phyloP scores from a whole-genome alignment of 371 early-diverging fungal species.

The Gilbertella persicaria region DNA sequence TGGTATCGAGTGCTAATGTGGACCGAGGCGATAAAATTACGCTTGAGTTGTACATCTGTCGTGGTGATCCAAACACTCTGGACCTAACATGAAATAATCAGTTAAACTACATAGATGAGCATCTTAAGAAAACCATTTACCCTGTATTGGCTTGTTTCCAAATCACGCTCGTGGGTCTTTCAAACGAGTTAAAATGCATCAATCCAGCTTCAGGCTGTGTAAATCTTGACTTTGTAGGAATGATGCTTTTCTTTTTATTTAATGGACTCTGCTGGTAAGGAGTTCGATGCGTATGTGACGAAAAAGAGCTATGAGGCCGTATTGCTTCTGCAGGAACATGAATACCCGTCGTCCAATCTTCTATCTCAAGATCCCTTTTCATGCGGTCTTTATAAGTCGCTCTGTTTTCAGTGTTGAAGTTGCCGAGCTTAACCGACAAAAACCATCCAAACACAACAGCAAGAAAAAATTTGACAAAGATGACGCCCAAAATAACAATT shows the following conservation, averaged over 20 bases:
- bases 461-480: constrained; percentile 66
- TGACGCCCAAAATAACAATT: constrained; percentile 59
- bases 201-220: constrained; percentile 33
- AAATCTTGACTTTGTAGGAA: constrained; percentile 31
- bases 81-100: no score
- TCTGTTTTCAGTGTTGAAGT: constrained; percentile 33
- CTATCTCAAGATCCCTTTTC: constrained; percentile 55
- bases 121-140: constrained; percentile 5
- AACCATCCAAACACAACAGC: constrained; percentile 71
- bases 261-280: neutral
- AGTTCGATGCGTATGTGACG: neutral
- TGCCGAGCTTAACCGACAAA: constrained; percentile 48
- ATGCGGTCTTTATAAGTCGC: constrained; percentile 45
- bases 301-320: constrained; percentile 9
- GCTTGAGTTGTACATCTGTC: neutral
- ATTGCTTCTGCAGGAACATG: constrained; percentile 45
- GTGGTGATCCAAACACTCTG: constrained; percentile 6
- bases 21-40: constrained; percentile 19
- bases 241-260: constrained; percentile 14
- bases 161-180: constrained; percentile 15
- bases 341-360: constrained; percentile 57
- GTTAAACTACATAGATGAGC: neutral
- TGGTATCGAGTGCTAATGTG: constrained; percentile 20
- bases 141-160: constrained; percentile 23
- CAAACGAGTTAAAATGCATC: constrained; percentile 25